phyloP scores from a whole-genome alignment of 176 grass and related monocot species.

The Secale cereale region DNA sequence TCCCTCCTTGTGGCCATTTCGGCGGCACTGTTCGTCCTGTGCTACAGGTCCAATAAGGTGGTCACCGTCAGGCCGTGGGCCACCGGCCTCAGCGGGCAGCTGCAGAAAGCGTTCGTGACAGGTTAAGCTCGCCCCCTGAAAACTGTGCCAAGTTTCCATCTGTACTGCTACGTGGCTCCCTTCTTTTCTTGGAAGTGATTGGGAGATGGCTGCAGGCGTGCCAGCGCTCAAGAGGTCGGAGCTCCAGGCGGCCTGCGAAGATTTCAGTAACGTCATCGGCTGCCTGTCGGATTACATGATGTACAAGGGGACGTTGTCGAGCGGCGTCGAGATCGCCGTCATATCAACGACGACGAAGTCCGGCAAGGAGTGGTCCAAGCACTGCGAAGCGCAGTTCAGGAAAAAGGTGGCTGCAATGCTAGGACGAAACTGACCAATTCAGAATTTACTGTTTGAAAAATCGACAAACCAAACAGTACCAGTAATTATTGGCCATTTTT shows the following conservation, averaged over 20 bases:
- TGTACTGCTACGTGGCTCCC: neutral
- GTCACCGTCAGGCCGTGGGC: conserved; percentile 65
- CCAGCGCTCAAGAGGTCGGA: conserved; percentile 65
- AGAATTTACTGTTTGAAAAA: too few species aligned
- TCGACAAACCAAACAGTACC: too few species aligned
- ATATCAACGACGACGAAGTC: conserved; percentile 51
- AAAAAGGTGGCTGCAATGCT: conserved; percentile 52
- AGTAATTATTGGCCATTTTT: too few species aligned
- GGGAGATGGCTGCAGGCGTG: conserved; percentile 35
- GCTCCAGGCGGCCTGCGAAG: conserved; percentile 71
- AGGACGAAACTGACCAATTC: neutral
- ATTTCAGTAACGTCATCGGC: conserved; percentile 90
- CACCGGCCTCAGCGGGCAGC: conserved; percentile 64
- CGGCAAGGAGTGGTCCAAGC: conserved; percentile 66
- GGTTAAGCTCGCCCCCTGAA: conserved; percentile 21
- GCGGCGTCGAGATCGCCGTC: conserved; percentile 89
- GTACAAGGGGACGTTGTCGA: conserved; percentile 81
- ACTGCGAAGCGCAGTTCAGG: conserved; percentile 67
- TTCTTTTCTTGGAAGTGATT: neutral
- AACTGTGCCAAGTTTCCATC: neutral
- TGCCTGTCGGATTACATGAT: conserved; percentile 50
- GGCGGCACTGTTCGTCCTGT: conserved; percentile 33
- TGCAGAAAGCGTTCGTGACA: conserved; percentile 70
- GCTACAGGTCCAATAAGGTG: conserved; percentile 48
- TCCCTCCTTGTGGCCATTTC: conserved; percentile 31